Base-by-base conservation (phyloP, 176 grass and related monocot species). In the Rhynchospora breviuscula region DNA sequence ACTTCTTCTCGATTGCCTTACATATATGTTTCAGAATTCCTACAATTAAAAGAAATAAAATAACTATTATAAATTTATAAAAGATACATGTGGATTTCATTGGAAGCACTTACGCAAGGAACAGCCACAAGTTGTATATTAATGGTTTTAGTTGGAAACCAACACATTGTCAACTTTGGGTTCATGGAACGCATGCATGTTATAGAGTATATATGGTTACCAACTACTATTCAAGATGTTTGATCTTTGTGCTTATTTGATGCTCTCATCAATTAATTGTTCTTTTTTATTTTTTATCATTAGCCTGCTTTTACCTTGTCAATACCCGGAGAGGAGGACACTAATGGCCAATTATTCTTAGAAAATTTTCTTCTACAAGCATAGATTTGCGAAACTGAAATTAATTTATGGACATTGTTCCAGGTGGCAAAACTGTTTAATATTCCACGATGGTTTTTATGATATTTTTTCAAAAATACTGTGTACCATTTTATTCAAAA, bases 111-210 rank as follows among this genome's bases (percentile, higher is more conserved):
- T 67, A 17, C 15, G 29, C 67, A 46, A 54, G 47, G 22, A 40
- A 40, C 35, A 40, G 35, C 35, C 47, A 76, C 12, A 10, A 76
- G 21, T 48, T 54, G 71, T 47, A 5, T 25, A 76, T 29, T 51
- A 26, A 26, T 7, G 11, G 47, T 76, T 11, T 53, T 76, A 76
- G 71, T 54, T 53, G 71, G 22, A 76, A 53, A 26, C 71, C 7
- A 76, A 54, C 4, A 76, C 47, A 26, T 8, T 73, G 15, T 13
- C 29, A 40, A 15, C 26, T 67, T 53, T 8, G 47, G 47, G 43
- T 76, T 76, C 71, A 76, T 76, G 71, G 70, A 23, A 69, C 18
- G 15, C 40, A 18, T 51, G 70, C 46, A 66, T 66, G 63, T 33
- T 6, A 17, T 13, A 64, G 3, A 64, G 25, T 64, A 64, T 64